A percentile compares a stretch with the other conserved stretches of the same genome.
phyloP scores from a whole-genome alignment of 805 yeast genomes.

The Yamadazyma sp. region DNA sequence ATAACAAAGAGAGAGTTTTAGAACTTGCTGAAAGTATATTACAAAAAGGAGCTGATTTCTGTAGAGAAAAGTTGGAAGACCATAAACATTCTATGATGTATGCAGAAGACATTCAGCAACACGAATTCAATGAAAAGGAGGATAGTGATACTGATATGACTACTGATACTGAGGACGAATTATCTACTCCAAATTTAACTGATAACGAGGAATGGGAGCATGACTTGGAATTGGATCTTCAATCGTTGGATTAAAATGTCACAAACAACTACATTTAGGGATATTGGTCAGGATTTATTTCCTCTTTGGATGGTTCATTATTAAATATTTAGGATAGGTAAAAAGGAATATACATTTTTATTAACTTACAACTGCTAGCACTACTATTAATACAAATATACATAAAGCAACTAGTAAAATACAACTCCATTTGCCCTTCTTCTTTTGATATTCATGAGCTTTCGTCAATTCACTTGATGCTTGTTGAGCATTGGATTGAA shows the following conservation, averaged over 20 bases:
- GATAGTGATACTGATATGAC: slow-evolving; percentile 5
- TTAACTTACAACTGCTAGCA: slow-evolving; percentile 52
- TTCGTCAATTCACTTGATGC: slow-evolving; percentile 69
- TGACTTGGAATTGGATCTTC: slow-evolving; percentile 6
- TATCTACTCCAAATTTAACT: slow-evolving; percentile 8
- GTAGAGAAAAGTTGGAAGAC: slow-evolving; percentile 14
- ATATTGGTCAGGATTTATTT: no score
- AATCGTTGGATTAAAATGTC: no score
- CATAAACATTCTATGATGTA: slow-evolving; percentile 6
- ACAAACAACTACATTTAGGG: no score
- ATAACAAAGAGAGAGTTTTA: slow-evolving; percentile 25
- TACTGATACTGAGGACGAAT: slow-evolving; percentile 4
- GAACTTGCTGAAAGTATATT: slow-evolving; percentile 27
- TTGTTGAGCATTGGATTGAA: slow-evolving; percentile 61
- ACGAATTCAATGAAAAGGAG: slow-evolving; percentile 7
- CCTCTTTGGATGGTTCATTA: no score
- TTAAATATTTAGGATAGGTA: no score
- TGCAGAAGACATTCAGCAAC: slow-evolving; percentile 10
- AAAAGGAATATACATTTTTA: no score
- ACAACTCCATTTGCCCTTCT: slow-evolving; percentile 72
- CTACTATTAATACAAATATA: slow-evolving; percentile 55
- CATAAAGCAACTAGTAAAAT: slow-evolving; percentile 57
- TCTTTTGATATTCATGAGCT: slow-evolving; percentile 73
- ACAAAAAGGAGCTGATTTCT: slow-evolving; percentile 29
- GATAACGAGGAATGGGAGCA: slow-evolving; percentile 12